Conservation (phyloP, 768 basidiomycete genomes). For the Phanerodontia chrysosporium region DNA sequence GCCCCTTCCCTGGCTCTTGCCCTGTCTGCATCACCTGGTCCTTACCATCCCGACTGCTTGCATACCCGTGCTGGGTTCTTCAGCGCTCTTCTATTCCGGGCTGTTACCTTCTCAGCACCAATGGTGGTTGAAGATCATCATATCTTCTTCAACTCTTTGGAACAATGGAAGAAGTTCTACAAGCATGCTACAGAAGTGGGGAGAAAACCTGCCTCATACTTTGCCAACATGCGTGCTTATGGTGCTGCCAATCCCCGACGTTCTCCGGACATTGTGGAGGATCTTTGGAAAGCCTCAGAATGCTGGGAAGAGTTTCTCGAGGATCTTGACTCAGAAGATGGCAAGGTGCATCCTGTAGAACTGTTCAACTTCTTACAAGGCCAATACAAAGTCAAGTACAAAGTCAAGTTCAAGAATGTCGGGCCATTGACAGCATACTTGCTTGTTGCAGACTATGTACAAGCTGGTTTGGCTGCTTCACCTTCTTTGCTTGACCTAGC, state of each 20-base stretch:
- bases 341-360: background rate
- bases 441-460: background rate
- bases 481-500: background rate
- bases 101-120: background rate
- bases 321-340: background rate
- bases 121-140: background rate
- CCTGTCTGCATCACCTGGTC: background rate
- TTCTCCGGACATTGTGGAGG: background rate
- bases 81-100: background rate
- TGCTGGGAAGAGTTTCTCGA: background rate
- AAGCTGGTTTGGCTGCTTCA: background rate
- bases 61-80: background rate
- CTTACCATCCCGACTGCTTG: background rate
- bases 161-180: background rate
- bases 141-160: background rate
- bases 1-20: background rate
- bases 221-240: background rate
- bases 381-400: background rate
- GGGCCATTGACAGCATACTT: background rate
- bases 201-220: background rate
- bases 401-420: background rate
- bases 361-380: background rate
- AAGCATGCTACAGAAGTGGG: background rate
- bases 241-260: background rate
- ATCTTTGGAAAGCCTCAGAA: background rate